Evolutionary conservation across 2,329 filamentous ascomycete species (phyloP).

Genomic region (Mycosphaerella sp.): DNA sequence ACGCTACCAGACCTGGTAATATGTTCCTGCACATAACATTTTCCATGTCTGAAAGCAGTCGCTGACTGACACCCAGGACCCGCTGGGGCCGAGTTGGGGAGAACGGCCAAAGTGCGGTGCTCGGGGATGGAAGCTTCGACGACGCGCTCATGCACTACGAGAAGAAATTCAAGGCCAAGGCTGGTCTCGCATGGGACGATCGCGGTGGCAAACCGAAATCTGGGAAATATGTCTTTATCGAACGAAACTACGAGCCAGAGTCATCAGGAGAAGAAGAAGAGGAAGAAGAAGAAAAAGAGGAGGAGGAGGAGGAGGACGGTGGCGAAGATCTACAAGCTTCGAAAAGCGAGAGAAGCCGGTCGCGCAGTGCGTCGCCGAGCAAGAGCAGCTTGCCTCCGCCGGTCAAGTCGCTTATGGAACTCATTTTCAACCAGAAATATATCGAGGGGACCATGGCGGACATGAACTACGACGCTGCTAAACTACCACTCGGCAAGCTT

Average conservation of each 20-base stretch:
- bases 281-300: too few relatives aligned
- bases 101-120: constrained; percentile 40
- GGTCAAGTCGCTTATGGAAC: constrained; percentile 63
- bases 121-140: constrained; percentile 36
- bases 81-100: constrained; percentile 72
- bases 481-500: constrained; percentile 76
- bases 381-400: constrained; percentile 54
- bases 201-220: constrained; percentile 50
- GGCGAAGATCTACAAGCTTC: constrained; percentile 2
- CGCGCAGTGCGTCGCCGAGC: constrained; percentile 24
- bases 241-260: constrained; percentile 67
- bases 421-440: constrained; percentile 75
- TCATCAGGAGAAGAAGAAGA: constrained; percentile 42
- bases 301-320: constrained; percentile 38
- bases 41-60: too few relatives aligned
- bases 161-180: constrained; percentile 54
- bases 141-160: constrained; percentile 43
- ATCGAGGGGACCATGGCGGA: constrained; percentile 53
- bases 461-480: constrained; percentile 66
- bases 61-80: constrained; percentile 40
- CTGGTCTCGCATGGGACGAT: constrained; percentile 47
- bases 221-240: constrained; percentile 70
- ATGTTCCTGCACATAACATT: too few relatives aligned
- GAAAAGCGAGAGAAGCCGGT: constrained; percentile 1
- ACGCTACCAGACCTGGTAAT: constrained; percentile 45